Percentiles rank a stretch among this genome's conserved stretches.
Conservation (phyloP, 2,329 filamentous ascomycete genomes). For the Nannizzia gypsea region DNA sequence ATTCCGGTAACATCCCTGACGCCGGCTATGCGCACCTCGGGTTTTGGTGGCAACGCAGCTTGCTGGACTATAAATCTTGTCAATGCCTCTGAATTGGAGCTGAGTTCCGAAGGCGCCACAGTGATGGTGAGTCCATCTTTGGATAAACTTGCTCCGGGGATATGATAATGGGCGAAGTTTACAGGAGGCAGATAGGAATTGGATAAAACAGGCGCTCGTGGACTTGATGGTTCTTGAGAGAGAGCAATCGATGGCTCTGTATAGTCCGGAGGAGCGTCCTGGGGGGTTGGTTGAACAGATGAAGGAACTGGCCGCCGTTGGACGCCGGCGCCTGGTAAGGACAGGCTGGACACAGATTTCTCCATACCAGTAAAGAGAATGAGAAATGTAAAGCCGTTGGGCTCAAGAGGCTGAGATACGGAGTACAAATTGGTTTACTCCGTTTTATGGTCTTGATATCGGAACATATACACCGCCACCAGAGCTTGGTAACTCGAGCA, state of each 20-base stretch:
- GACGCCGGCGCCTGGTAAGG: neutral
- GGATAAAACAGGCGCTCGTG: neutral
- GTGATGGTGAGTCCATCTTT: constrained; percentile 19
- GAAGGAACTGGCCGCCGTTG: neutral
- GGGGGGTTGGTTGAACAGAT: neutral
- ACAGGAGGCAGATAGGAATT: constrained; percentile 15
- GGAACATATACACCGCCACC: neutral
- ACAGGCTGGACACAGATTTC: neutral
- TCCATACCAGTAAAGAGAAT: neutral
- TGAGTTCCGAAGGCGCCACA: constrained; percentile 17
- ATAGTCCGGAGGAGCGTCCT: constrained; percentile 3
- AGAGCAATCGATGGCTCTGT: neutral
- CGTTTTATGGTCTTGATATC: neutral
- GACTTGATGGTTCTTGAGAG: neutral
- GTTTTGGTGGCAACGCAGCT: constrained; percentile 20
- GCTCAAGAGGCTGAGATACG: neutral
- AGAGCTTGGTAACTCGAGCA: neutral
- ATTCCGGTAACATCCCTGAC: neutral
- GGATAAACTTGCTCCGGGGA: constrained; percentile 18
- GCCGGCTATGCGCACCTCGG: constrained; percentile 19
- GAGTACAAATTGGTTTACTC: neutral
- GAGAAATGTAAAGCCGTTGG: neutral
- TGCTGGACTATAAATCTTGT: constrained; percentile 20
- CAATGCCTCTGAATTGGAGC: constrained; percentile 16
- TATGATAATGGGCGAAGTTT: constrained; percentile 19